Evolutionary conservation across 139 green algal species (phyloP).

Genomic region (Limnomonas spitsbergensis): DNA sequence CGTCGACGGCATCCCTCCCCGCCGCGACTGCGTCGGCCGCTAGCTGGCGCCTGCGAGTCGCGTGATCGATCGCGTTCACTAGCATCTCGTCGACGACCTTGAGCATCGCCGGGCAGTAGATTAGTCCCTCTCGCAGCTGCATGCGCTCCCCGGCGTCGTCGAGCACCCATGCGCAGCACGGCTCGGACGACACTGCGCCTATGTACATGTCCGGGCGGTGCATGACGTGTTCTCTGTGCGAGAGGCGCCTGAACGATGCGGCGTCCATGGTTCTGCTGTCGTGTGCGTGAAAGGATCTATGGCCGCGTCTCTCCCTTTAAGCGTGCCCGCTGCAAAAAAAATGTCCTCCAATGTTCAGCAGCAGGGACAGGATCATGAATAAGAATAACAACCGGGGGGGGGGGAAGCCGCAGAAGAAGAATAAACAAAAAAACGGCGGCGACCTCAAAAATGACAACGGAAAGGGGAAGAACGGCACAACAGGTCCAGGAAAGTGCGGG

Average conservation of each 20-base stretch:
- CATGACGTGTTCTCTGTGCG: slow-evolving; percentile 18
- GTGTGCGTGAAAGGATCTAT: too few species aligned
- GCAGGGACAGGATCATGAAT: too few species aligned
- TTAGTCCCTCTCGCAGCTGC: slow-evolving; percentile 1
- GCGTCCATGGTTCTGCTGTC: slow-evolving; percentile 1
- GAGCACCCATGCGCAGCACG: neutral
- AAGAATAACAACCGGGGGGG: too few species aligned
- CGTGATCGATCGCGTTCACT: slow-evolving; percentile 64
- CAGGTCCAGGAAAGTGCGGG: too few species aligned
- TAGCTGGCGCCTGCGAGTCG: slow-evolving; percentile 24
- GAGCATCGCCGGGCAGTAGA: slow-evolving; percentile 54
- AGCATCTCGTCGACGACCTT: slow-evolving; percentile 73
- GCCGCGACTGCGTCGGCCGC: neutral
- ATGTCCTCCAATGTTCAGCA: too few species aligned
- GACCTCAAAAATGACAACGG: too few species aligned
- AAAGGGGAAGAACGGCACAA: too few species aligned
- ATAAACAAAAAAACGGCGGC: too few species aligned
- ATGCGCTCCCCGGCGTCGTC: neutral
- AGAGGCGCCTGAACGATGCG: neutral
- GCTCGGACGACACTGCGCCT: neutral
- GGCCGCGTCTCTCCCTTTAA: too few species aligned
- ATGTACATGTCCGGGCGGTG: slow-evolving; percentile 22
- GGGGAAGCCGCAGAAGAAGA: too few species aligned
- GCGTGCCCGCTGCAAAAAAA: too few species aligned
- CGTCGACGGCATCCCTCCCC: too few species aligned